Percentiles rank a stretch among this genome's conserved stretches.
Conservation (phyloP, 805 yeast species). For the Debaryomyces tyrocola region DNA sequence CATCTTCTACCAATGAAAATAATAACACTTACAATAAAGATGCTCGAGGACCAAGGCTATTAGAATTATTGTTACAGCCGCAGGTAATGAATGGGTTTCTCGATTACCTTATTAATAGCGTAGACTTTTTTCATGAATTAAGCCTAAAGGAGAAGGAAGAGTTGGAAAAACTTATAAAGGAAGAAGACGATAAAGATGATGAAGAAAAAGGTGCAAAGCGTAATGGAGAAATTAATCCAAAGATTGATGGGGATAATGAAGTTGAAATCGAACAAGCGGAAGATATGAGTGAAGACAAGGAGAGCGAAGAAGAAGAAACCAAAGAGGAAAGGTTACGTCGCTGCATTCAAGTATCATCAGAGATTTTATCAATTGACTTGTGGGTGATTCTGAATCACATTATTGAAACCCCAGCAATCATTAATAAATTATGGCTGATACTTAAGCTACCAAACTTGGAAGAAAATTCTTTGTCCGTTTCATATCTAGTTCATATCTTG, state of each 20-base stretch:
- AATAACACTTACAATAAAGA: conserved; percentile 26
- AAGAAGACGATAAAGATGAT: conserved; percentile 3
- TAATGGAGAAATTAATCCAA: background rate
- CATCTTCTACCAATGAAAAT: conserved; percentile 33
- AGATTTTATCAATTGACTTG: conserved; percentile 38
- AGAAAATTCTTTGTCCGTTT: conserved; percentile 40
- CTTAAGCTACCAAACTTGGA: conserved; percentile 27
- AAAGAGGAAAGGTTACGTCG: conserved; percentile 34
- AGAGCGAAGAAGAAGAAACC: conserved; percentile 23
- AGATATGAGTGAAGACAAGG: conserved; percentile 8
- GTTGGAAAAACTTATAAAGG: conserved; percentile 9
- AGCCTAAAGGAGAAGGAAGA: conserved; percentile 21
- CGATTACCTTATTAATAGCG: conserved; percentile 58
- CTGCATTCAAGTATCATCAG: conserved; percentile 39
- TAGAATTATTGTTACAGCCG: conserved; percentile 79
- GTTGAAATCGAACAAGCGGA: conserved; percentile 11
- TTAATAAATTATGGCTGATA: conserved; percentile 43
- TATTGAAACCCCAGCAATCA: conserved; percentile 41
- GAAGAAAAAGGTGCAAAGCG: conserved; percentile 1
- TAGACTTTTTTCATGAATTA: conserved; percentile 41
- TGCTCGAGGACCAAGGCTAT: conserved; percentile 51
- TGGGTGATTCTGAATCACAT: conserved; percentile 45
- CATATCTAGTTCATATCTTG: conserved; percentile 58
- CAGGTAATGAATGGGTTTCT: conserved; percentile 69
- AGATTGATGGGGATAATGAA: conserved; percentile 6